These are phyloP conservation scores for Sphaerulina vaccinii DNA, from an alignment of 2,329 filamentous ascomycete species.

Conservation along the genomic window DNA sequence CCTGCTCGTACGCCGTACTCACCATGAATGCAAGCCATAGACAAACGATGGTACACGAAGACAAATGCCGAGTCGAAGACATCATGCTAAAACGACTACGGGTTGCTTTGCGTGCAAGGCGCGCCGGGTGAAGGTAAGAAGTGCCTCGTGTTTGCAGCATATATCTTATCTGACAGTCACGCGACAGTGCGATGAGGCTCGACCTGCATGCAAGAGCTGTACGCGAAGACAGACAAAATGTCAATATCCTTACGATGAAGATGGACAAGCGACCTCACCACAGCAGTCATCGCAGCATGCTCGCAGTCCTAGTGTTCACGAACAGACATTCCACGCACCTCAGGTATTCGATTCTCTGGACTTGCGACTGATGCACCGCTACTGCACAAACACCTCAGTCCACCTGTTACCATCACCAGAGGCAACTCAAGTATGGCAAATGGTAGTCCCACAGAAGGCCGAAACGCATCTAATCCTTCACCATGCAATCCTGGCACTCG, in stretches of 20 bases:
- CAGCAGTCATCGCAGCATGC: not conserved
- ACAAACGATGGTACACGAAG: conserved; percentile 2
- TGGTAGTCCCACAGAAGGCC: conserved; percentile 6
- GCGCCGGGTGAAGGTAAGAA: conserved; percentile 33
- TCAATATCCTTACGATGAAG: conserved; percentile 17
- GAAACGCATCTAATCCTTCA: conserved; percentile 5
- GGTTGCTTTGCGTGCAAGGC: conserved; percentile 32
- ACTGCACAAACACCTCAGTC: conserved; percentile 28
- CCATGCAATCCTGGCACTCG: conserved; percentile 7
- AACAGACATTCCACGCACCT: not conserved
- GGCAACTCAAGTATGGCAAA: conserved; percentile 30
- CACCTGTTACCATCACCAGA: conserved; percentile 22
- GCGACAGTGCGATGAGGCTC: conserved; percentile 31
- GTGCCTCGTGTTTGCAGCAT: not conserved
- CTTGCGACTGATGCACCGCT: conserved; percentile 32
- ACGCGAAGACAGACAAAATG: conserved; percentile 29
- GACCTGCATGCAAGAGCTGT: conserved; percentile 31
- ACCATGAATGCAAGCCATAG: not conserved
- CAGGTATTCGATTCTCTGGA: conserved; percentile 30
- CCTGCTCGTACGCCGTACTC: conserved; percentile 19
- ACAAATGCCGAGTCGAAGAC: conserved; percentile 31
- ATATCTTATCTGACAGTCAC: not conserved
- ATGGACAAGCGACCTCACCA: not conserved
- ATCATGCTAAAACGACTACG: conserved; percentile 32
- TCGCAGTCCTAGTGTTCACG: not conserved